Evolutionary conservation across 768 basidiomycete genomes (phyloP).

Genomic region (Boletus patriciae): DNA sequence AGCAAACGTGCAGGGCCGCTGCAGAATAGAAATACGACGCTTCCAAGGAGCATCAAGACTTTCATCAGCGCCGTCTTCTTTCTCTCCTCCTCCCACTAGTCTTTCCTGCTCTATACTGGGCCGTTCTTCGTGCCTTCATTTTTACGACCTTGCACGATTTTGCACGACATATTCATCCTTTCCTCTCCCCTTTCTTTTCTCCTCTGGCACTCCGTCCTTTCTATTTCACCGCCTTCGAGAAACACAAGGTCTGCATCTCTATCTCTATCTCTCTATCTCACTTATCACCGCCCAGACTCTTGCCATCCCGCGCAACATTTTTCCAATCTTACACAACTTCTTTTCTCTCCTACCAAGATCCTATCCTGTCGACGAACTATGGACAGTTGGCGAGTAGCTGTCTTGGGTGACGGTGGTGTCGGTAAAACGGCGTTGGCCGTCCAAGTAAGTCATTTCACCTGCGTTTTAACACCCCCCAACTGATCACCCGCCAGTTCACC

Average conservation of each 20-base stretch:
- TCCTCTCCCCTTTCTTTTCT: constrained; percentile 41
- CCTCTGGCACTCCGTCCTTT: constrained; percentile 18
- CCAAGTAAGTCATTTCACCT: constrained; percentile 56
- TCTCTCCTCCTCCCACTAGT: constrained; percentile 25
- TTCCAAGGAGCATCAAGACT: constrained; percentile 30
- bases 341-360: constrained; percentile 19
- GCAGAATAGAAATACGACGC: constrained; percentile 37
- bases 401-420: constrained; percentile 95
- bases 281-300: constrained; percentile 22
- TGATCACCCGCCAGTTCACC: constrained; percentile 70
- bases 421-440: constrained; percentile 96
- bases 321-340: constrained; percentile 28
- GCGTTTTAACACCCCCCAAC: not conserved
- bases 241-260: constrained; percentile 27
- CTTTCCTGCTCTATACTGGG: constrained; percentile 28
- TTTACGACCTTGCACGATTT: constrained; percentile 68
- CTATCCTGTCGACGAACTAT: constrained; percentile 45
- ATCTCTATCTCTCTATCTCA: constrained; percentile 16
- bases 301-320: constrained; percentile 23
- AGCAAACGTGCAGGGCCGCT: constrained; percentile 26
- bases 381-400: constrained; percentile 95
- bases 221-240: constrained; percentile 25
- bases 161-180: constrained; percentile 59
- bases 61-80: constrained; percentile 37
- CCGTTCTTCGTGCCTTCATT: constrained; percentile 36